Evolutionary conservation across 306 rosid genomes (phyloP).

Genomic region (Malus domestica): ASM211411v1 NC_041791.1:21792501-21793000

Average conservation of each 20-base stretch:
- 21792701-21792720: neutral
- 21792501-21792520: conserved; percentile 8
- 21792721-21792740: neutral
- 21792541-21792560: too few relatives aligned
- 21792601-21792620: too few relatives aligned
- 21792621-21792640: too few relatives aligned
- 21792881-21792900: neutral
- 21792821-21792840: neutral
- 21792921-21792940: neutral
- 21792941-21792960: conserved; percentile 32
- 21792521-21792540: too few relatives aligned
- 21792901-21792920: neutral
- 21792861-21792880: conserved; percentile 4
- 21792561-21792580: too few relatives aligned
- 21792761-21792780: neutral
- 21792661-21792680: neutral
- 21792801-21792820: conserved; percentile 12
- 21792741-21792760: neutral
- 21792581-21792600: too few relatives aligned
- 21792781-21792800: conserved; percentile 5
- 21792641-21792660: neutral
- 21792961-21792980: conserved; percentile 3
- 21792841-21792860: neutral
- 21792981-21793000: conserved; percentile 30
- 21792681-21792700: too few relatives aligned